phyloP scores from a whole-genome alignment of 225 moss, liverwort and hornwort species.

The Ulota crispa region DNA sequence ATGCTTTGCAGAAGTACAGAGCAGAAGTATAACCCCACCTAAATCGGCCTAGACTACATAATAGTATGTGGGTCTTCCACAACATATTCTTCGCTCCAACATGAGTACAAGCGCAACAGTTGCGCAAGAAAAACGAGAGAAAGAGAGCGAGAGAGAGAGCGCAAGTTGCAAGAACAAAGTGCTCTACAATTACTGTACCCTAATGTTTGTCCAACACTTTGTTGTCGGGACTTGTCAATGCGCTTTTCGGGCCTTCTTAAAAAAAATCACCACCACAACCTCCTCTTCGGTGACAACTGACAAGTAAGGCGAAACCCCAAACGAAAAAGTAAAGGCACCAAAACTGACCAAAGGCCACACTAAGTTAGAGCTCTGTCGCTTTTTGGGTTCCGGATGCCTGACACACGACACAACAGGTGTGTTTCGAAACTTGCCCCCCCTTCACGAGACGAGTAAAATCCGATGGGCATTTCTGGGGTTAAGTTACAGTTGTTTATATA shows the following conservation, averaged over 20 bases:
- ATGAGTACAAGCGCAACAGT: not conserved
- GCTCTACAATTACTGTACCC: not conserved
- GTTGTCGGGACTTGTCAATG: slow-evolving; percentile 22
- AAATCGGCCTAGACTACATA: slow-evolving; percentile 3
- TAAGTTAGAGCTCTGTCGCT: not conserved
- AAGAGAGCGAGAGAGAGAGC: not conserved
- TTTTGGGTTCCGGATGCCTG: not conserved
- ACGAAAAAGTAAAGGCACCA: no score
- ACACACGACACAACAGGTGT: not conserved
- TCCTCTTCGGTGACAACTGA: not conserved
- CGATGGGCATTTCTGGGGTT: not conserved
- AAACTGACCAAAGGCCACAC: no score
- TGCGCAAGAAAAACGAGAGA: not conserved
- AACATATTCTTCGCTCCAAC: slow-evolving; percentile 22
- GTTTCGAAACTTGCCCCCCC: not conserved
- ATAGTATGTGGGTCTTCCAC: slow-evolving; percentile 20
- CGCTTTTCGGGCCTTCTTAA: not conserved
- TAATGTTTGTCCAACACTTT: slow-evolving; percentile 9
- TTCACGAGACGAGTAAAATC: not conserved
- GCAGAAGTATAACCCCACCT: not conserved
- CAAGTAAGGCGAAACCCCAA: not conserved
- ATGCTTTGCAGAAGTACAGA: not conserved
- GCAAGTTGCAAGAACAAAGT: slow-evolving; percentile 1
- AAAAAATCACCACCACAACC: not conserved
- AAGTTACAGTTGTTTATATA: no score